Base-by-base conservation (phyloP, 805 yeast species). In the Candida corydali region DNA sequence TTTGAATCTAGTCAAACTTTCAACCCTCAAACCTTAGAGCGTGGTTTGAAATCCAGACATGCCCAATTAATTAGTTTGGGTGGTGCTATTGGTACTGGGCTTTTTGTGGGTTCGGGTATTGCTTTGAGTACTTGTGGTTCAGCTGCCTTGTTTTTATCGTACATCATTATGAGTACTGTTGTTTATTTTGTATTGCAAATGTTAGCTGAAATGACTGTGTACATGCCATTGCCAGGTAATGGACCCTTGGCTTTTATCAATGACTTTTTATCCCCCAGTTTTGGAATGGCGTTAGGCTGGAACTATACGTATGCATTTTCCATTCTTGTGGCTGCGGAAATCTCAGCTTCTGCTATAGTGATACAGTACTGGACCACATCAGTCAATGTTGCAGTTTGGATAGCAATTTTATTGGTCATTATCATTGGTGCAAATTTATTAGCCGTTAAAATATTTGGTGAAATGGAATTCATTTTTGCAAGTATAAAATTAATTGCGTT, bases 41-140 rank as follows among this genome's bases (percentile, higher is more conserved):
- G 69, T 40, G 56, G 65, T 9, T 59, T 66, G 47, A 63, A 63
- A 44, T 45, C 61, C 29, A 59, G 69, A 52, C 88, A 82, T 46
- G 75, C 81, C 42, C 73, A 78, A 42, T 76, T 84, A 78, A 82
- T 86, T 50, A 87, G 94, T 26, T 69, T 86, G 38, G 93, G 93
- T 40, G 88, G 93, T 37, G 82, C 91, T 35, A 81, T 86, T 41
- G 96, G 95, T 52, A 81, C 93, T 5, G 86, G 86, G 49, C 62
- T 80, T 31, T 78, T 81, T 43, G 59, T 63, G 37, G 85, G 84
- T 40, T 71, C 82, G 3, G 86, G 85, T 37, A 58, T 70, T 29
- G 76, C 83, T 1, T 61, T 82, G 41, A 53, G 54, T 24, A 65
- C 70, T 14, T 82, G 82, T 50, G 87, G 87, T 28, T 82, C 85